Base-by-base conservation (phyloP, 768 basidiomycete species). In the Cystofilobasidium ferigula region DNA sequence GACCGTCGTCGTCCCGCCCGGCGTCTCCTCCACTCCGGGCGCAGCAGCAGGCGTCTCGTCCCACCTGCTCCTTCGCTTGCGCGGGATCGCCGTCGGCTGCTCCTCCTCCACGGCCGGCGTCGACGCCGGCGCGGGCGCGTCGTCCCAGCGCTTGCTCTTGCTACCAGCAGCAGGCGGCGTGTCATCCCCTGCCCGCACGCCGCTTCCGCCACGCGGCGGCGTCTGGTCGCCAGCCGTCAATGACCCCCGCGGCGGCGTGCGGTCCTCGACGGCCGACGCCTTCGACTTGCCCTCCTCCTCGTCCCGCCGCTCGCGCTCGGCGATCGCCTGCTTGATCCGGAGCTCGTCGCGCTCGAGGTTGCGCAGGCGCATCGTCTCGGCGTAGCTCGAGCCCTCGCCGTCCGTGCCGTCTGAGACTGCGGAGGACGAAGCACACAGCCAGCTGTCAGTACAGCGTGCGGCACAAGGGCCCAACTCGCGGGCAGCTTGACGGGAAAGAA, bases 321-420 rank as follows among this genome's bases (percentile, higher is more conserved):
- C 88, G 68, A 92, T 92, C 24, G 86, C 86, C 71, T 84, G 80
- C 73, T 81, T 80, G 40, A 98, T 91, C 69, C 88, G 79, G 70
- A 78, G 80, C 77, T 98, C 95, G 78, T 98, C 95, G 77, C 89
- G 87, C 81, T 98, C 92, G 76, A 99, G 78, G 74, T 85, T 84
- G 68, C 87, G 81, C 71, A 93, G 73, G 73, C 91, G 82, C 95
- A 98, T 99, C 16, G 91, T 88, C 74, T 97, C 94, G 74, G 89
- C 93, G 76, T 98, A 99, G 3, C 88, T 88, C 57, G 72, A 72
- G 54, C 90, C 89, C 67, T 84, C 83, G 3, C 73, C 80, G 42
- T 84, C 81, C 67, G 82, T 78, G 71, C 89, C 91, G 36, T 74
- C 72, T n/a, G 58, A 34, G n/a, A 69, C 68, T 28, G 63, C 43